Evolutionary conservation across 2,329 filamentous ascomycete genomes (phyloP), one percentile per base, ranked within the genome.

Genomic region (Pseudophaeomoniella oleicola): DNA sequence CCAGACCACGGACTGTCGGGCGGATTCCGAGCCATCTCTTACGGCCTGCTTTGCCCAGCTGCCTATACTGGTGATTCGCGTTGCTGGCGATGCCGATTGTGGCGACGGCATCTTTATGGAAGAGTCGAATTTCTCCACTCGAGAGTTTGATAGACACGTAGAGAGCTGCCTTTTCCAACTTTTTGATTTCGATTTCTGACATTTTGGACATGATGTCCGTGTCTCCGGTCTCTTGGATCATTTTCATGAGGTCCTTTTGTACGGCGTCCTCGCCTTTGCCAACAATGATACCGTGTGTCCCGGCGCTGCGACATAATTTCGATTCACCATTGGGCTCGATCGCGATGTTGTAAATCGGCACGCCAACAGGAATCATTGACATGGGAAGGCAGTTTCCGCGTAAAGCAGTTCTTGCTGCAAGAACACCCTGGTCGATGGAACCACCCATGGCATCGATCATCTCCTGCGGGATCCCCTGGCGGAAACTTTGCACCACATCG

Each of bases 11-110:
- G 32, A 98, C 90, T 1, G 90, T 94, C 12, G 90, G 90, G 48
- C 90, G 72, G 53, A 92, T 94, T 54, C 90, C 90, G 46, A 96
- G 63, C 87, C 86, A 94, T 53, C 90, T 75, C 49, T 80, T 86
- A 51, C 92, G 76, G 54, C 90, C 90, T 49, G 90, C 90, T 66
- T 98, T 98, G 50, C 92, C 92, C 39, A 98, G 71, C 53, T 90
- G 84, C 46, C 76, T 71, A 60, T 92, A 93, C 47, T 94, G 84
- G 58, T 86, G 81, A 56, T 94, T 81, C 33, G 81, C 75, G 60
- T 98, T 98, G 70, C 90, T 96, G 30, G 88, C 80, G 40, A 94
- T 76, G 19, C 90, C 90, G 53, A 98, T 81, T 2, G 92, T 98
- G 16, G 86, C 90, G 52, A 88, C 94, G 31, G 90, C 88, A 52